These are phyloP conservation scores for Paraleonurus japonicus DNA, from an alignment of 257 asterid genomes.

Conservation along the genomic window DNA sequence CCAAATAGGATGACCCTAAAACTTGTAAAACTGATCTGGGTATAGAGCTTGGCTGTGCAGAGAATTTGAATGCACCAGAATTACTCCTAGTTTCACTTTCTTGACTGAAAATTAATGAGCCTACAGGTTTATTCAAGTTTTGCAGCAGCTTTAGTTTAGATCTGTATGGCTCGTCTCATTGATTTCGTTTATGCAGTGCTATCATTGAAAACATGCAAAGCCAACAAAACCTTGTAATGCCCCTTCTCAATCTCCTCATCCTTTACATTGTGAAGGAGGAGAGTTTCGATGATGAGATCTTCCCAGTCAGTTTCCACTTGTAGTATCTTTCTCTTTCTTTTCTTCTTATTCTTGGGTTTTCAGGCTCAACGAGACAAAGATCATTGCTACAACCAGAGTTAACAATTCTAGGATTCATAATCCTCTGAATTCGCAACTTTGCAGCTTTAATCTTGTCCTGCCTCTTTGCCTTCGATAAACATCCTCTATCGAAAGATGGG, in stretches of 20 bases:
- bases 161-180: not conserved
- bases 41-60: constrained; percentile 75
- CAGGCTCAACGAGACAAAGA: constrained; percentile 18
- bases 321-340: constrained; percentile 42
- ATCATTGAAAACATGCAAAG: constrained; percentile 61
- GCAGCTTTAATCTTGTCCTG: constrained; percentile 67
- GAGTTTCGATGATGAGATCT: constrained; percentile 93
- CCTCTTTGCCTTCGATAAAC: constrained; percentile 44
- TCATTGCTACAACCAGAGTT: constrained; percentile 22
- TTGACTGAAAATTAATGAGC: constrained; percentile 62
- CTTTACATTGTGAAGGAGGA: constrained; percentile 67
- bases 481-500: constrained; percentile 69
- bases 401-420: constrained; percentile 46
- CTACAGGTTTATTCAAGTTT: constrained; percentile 56
- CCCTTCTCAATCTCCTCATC: constrained; percentile 87
- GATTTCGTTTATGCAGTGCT: not conserved
- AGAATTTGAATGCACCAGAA: constrained; percentile 46
- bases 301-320: too few relatives aligned
- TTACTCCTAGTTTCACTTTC: constrained; percentile 50
- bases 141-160: constrained; percentile 38
- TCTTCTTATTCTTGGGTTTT: constrained; percentile 39
- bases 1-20: constrained; percentile 82
- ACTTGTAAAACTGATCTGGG: constrained; percentile 86
- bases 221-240: constrained; percentile 67
- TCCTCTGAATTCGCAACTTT: constrained; percentile 61